Base-by-base conservation (phyloP, 176 grass and related monocot genomes). In the Aegilops speltoides region DNA sequence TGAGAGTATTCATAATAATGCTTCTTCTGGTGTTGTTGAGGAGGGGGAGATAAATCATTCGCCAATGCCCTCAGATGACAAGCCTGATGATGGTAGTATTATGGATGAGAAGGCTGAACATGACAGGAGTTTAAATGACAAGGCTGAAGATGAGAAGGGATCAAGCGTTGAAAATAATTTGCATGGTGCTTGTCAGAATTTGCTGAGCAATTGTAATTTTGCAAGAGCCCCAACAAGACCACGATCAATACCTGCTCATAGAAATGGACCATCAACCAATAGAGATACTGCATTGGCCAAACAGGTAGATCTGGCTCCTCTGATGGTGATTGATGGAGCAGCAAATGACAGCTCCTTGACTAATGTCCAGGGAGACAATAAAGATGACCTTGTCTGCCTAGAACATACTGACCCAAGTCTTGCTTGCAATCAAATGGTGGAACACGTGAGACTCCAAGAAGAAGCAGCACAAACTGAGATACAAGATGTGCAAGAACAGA, bases 151-250 rank as follows among this genome's bases (percentile, higher is more conserved):
- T 79, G 78, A 83, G 31, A 88, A 78, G 60, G 82, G 73, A 33
- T 65, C 84, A 68, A 20, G 71, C 81, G 50, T n/a, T 23, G 76
- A 89, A 37, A 85, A 64, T 62, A 82, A 29, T 77, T 69, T 73
- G 19, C 52, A 10, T 67, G 85, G 67, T 73, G 87, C 85, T 61
- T 28, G 65, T 56, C 82, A 25, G 22, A 73, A 84, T 83, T 76
- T 96, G 82, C 77, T 96, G 54, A 91, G 84, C 52, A 77, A 77
- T 57, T 90, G 92, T 90, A 84, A 57, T 73, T 89, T 93, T 90
- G 77, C 87, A 59, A 94, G 79, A 80, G 84, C 92, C 28, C 89
- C 92, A 16, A 99, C 85, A 29, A 94, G 86, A 82, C 90, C 85
- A 13, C 79, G 92, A 61, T 91, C 94, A 78, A 10, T 92, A 76